A percentile compares a stretch with the other conserved stretches of the same genome.
Conservation (phyloP, 1,139 yeast genomes). For the Protomyces inouyei region DNA sequence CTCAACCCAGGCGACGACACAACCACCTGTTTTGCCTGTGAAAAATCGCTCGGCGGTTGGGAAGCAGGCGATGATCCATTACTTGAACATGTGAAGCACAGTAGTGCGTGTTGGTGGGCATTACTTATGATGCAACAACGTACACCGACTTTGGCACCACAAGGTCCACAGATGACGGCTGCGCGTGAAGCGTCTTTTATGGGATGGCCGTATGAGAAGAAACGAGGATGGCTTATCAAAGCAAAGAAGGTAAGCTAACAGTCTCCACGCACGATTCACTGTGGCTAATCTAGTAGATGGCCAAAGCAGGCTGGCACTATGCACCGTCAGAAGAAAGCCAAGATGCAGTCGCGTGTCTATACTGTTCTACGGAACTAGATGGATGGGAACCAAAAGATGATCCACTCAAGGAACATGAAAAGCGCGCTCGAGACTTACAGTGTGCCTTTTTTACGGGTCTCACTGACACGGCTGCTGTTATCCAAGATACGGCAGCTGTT, state of each 20-base stretch:
- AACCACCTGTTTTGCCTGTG: conserved; percentile 62
- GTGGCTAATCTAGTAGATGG: conserved; percentile 41
- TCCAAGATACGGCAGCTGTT: not conserved
- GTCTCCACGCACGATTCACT: not conserved
- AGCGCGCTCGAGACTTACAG: conserved; percentile 43
- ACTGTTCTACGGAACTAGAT: conserved; percentile 63
- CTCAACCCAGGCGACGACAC: conserved; percentile 41
- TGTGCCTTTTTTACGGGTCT: conserved; percentile 49
- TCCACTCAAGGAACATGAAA: conserved; percentile 43
- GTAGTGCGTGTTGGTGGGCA: conserved; percentile 16
- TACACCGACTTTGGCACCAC: conserved; percentile 40
- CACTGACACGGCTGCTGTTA: not conserved
- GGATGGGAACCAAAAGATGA: conserved; percentile 69
- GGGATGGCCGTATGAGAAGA: conserved; percentile 53
- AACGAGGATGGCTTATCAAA: conserved; percentile 44
- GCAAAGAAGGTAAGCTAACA: conserved; percentile 37
- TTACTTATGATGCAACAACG: conserved; percentile 13
- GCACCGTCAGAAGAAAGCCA: conserved; percentile 57
- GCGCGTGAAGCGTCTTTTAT: conserved; percentile 52
- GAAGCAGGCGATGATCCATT: conserved; percentile 41
- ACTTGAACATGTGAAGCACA: conserved; percentile 46
- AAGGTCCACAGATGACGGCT: conserved; percentile 40
- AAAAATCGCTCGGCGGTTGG: conserved; percentile 43
- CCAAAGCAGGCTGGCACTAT: conserved; percentile 66
- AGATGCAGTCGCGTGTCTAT: conserved; percentile 66